Evolutionary conservation across 306 rosid species (phyloP).

Genomic region (Coriaria nepalensis): DNA sequence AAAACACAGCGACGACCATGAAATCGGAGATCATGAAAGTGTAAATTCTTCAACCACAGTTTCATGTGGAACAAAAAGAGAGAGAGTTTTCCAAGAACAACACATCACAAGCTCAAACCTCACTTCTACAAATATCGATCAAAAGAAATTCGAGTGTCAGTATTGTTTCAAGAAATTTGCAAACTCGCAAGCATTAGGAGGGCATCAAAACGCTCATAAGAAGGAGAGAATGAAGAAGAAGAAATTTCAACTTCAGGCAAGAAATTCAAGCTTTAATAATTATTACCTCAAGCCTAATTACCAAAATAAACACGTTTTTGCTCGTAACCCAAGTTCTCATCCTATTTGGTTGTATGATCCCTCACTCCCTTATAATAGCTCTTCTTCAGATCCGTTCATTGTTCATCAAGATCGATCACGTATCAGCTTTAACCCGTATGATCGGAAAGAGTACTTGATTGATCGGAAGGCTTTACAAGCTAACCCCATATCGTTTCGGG

Average conservation of each 20-base stretch:
- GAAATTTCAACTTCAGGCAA: constrained; percentile 77
- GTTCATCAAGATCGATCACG: constrained; percentile 34
- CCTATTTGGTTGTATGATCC: constrained; percentile 48
- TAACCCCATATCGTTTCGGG: too few relatives aligned
- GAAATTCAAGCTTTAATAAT: constrained; percentile 50
- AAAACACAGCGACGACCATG: constrained; percentile 18
- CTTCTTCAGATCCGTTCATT: constrained; percentile 15
- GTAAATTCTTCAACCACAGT: constrained; percentile 62
- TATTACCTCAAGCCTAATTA: constrained; percentile 59
- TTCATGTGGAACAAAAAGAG: constrained; percentile 26
- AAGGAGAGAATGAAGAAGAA: constrained; percentile 96
- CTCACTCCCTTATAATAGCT: constrained; percentile 23
- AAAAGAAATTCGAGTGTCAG: constrained; percentile 68
- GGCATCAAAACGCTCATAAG: constrained; percentile 97
- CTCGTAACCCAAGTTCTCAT: constrained; percentile 22
- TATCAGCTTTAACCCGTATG: constrained; percentile 50
- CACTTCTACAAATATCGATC: constrained; percentile 11
- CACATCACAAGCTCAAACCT: constrained; percentile 11
- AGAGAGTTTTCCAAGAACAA: constrained; percentile 15
- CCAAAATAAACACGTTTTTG: constrained; percentile 25
- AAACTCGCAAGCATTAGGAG: constrained; percentile 91
- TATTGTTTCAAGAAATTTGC: constrained; percentile 77
- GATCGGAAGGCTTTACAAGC: too few relatives aligned
- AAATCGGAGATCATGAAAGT: constrained; percentile 48
- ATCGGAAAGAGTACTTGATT: constrained; percentile 10